A percentile compares a stretch with the other conserved stretches of the same genome.
phyloP scores from a whole-genome alignment of 2,329 filamentous ascomycete genomes.

The Xylariaceae sp. region DNA sequence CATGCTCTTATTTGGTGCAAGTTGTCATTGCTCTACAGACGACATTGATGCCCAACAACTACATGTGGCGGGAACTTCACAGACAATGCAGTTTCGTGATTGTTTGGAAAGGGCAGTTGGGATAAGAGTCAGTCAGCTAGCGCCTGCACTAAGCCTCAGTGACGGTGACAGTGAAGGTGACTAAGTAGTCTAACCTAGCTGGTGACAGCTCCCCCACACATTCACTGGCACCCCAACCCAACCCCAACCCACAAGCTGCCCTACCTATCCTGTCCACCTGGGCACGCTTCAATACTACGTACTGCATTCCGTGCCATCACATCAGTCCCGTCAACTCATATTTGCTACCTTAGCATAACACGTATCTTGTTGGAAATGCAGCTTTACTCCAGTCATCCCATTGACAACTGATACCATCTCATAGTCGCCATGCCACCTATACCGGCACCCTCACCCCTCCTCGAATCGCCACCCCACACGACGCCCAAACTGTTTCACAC shows the following conservation, averaged over 20 bases:
- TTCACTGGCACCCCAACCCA: background rate
- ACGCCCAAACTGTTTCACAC: slow-evolving; percentile 66
- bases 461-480: slow-evolving; percentile 27
- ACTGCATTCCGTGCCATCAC: too few relatives aligned
- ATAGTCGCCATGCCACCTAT: slow-evolving; percentile 22
- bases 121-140: background rate
- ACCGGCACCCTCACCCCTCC: slow-evolving; percentile 24
- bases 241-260: background rate
- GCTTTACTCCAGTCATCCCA: background rate
- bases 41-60: too few relatives aligned
- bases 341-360: background rate
- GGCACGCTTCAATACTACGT: too few relatives aligned
- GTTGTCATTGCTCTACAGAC: too few relatives aligned
- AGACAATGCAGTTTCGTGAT: too few relatives aligned
- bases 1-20: too few relatives aligned
- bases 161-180: background rate
- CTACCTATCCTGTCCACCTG: too few relatives aligned
- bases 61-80: too few relatives aligned
- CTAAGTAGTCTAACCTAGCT: background rate
- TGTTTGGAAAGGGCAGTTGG: background rate
- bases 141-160: background rate
- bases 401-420: slow-evolving; percentile 5
- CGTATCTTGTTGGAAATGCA: slow-evolving; percentile 5
- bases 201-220: background rate
- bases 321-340: too few relatives aligned